These are phyloP conservation scores for Thamnidium elegans DNA, from an alignment of 192 early-diverging fungal genomes.

Conservation along the genomic window DNA sequence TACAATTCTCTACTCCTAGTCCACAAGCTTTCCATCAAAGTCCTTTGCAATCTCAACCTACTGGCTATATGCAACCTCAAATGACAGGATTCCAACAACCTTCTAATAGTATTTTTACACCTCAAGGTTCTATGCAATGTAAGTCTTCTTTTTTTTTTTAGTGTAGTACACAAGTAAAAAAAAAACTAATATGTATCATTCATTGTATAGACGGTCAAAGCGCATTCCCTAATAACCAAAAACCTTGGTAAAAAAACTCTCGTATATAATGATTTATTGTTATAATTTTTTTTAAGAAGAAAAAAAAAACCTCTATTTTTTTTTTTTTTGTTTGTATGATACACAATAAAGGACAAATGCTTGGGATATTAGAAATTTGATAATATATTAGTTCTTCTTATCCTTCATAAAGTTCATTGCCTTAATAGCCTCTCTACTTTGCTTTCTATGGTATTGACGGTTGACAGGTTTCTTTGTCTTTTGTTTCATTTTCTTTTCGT, in stretches of 20 bases:
- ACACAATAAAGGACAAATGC: not conserved
- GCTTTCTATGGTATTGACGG: constrained; percentile 58
- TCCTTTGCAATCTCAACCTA: constrained; percentile 9
- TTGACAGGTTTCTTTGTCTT: constrained; percentile 47
- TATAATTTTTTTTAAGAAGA: not conserved
- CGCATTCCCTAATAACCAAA: constrained; percentile 21
- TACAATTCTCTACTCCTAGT: constrained; percentile 33
- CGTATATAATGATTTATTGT: not conserved
- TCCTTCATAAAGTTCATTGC: constrained; percentile 74
- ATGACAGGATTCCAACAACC: constrained; percentile 16
- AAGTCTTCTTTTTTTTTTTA: too few species aligned
- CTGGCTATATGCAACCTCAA: constrained; percentile 17
- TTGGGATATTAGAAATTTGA: not conserved
- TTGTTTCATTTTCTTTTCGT: constrained; percentile 49
- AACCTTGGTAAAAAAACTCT: constrained; percentile 15
- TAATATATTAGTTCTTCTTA: constrained; percentile 59
- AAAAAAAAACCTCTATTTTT: constrained; percentile 2
- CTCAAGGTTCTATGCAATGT: constrained; percentile 33
- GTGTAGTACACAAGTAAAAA: not conserved
- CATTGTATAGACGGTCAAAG: constrained; percentile 21
- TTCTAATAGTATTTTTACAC: constrained; percentile 22
- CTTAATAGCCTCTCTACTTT: constrained; percentile 62
- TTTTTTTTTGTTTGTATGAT: not conserved
- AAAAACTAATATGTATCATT: not conserved
- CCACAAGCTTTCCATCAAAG: constrained; percentile 11